A percentile compares a stretch with the other conserved stretches of the same genome.
Evolutionary conservation across 495 filamentous ascomycete genomes (phyloP).

Genomic region (Podospora pseudoanserina): DNA sequence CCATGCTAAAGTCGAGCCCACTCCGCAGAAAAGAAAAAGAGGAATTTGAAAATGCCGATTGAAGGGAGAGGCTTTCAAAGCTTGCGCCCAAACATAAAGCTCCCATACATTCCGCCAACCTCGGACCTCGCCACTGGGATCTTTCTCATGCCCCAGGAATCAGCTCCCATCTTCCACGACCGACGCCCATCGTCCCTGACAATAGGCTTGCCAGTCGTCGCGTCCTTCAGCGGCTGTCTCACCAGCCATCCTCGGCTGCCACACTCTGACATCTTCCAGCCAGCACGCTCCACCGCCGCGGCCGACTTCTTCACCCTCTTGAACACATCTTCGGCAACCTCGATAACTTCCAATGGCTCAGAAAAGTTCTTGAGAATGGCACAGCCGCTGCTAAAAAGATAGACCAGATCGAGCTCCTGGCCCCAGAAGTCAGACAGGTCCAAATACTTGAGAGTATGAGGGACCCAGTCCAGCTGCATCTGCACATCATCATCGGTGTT

Average conservation of each 20-base stretch:
- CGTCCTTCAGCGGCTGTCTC: constrained; percentile 39
- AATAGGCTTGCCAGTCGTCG: constrained; percentile 8
- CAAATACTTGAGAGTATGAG: constrained; percentile 69
- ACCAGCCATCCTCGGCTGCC: constrained; percentile 67
- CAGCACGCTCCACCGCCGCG: constrained; percentile 40
- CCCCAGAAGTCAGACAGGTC: constrained; percentile 64
- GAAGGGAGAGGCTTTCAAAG: constrained; percentile 29
- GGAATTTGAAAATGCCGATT: not conserved
- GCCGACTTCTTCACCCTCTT: constrained; percentile 54
- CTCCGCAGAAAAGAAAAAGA: not conserved
- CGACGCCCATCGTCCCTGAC: constrained; percentile 49
- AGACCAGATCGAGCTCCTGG: constrained; percentile 55
- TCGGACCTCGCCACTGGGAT: constrained; percentile 72
- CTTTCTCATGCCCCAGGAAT: constrained; percentile 85
- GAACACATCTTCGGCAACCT: constrained; percentile 69
- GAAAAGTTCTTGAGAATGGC: constrained; percentile 58
- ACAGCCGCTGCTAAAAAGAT: constrained; percentile 58
- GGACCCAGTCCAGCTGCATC: constrained; percentile 48
- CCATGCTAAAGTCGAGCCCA: constrained; percentile 3
- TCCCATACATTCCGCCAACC: constrained; percentile 81
- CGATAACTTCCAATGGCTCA: constrained; percentile 74
- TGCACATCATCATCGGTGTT: constrained; percentile 27
- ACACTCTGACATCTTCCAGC: constrained; percentile 68
- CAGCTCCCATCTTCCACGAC: constrained; percentile 86
- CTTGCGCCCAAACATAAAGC: constrained; percentile 69